Evolutionary conservation across 306 rosid genomes (phyloP).

Genomic region (Clitoria ternatea): DNA sequence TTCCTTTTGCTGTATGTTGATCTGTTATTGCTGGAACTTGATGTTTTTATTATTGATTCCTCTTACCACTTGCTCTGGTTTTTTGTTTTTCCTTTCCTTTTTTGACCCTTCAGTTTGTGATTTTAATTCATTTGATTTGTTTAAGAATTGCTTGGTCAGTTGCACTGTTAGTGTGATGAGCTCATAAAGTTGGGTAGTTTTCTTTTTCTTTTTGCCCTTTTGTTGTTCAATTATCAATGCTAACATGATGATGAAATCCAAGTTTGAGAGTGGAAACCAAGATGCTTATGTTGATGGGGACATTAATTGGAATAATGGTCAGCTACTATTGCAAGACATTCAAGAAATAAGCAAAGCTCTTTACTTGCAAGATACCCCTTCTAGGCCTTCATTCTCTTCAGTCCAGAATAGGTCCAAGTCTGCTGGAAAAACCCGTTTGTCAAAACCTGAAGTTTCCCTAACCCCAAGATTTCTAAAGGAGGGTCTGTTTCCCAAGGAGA

Average conservation of each 20-base stretch:
- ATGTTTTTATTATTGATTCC: not conserved
- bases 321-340: constrained; percentile 58
- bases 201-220: not conserved
- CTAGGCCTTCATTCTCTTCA: constrained; percentile 26
- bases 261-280: constrained; percentile 26
- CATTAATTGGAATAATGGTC: constrained; percentile 32
- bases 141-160: not conserved
- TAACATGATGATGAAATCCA: constrained; percentile 37
- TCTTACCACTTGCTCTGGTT: not conserved
- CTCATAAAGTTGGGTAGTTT: no score
- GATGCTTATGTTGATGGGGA: constrained; percentile 15
- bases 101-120: not conserved
- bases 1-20: constrained; percentile 18
- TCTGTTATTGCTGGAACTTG: not conserved
- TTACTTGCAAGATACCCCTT: constrained; percentile 44
- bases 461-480: constrained; percentile 32
- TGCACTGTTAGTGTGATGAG: no score
- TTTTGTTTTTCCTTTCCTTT: not conserved
- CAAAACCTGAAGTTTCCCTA: constrained; percentile 29
- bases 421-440: constrained; percentile 30
- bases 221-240: constrained; percentile 13
- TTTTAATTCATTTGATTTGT: constrained; percentile 9
- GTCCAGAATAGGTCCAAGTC: constrained; percentile 39
- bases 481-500: constrained; percentile 36
- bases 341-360: constrained; percentile 81